Conservation (phyloP, 495 filamentous ascomycete genomes). For the Articulospora tetracladia region DNA sequence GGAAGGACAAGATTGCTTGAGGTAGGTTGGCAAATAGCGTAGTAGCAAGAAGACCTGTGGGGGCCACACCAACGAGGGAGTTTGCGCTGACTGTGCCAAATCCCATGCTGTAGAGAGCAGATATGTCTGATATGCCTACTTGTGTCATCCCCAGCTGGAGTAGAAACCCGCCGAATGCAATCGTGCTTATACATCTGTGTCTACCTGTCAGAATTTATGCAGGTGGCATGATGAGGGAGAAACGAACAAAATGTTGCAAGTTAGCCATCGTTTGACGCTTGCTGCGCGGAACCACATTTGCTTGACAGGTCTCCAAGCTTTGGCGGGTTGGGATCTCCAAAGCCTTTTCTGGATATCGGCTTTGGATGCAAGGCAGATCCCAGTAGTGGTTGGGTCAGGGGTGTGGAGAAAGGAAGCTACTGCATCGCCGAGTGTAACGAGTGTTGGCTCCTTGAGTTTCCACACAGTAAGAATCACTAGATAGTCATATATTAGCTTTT, state of each 20-base stretch:
- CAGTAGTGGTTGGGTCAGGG: slow-evolving; percentile 35
- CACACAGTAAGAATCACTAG: slow-evolving; percentile 28
- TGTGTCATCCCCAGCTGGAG: not conserved
- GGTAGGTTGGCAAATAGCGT: slow-evolving; percentile 38
- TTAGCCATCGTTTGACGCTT: slow-evolving; percentile 13
- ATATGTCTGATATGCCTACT: not conserved
- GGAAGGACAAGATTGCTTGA: slow-evolving; percentile 36
- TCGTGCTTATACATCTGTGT: slow-evolving; percentile 1
- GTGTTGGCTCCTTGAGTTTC: slow-evolving; percentile 15
- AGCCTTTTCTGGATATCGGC: not conserved
- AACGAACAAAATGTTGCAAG: slow-evolving; percentile 8
- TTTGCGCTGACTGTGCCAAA: slow-evolving; percentile 11
- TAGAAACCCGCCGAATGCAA: not conserved
- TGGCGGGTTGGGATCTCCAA: slow-evolving; percentile 3
- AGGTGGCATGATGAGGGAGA: not conserved
- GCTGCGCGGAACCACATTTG: slow-evolving; percentile 16
- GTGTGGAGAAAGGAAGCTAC: slow-evolving; percentile 42
- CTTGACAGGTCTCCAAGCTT: not conserved
- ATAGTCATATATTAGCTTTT: not conserved
- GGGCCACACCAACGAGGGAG: not conserved
- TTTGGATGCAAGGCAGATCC: slow-evolving; percentile 26
- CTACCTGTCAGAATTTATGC: not conserved
- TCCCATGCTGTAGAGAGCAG: not conserved
- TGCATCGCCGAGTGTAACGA: slow-evolving; percentile 51
- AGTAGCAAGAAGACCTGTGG: not conserved